These are phyloP conservation scores for Saccharum hybrid DNA, from an alignment of 202 grass and related monocot genomes.

Conservation along the genomic window DNA sequence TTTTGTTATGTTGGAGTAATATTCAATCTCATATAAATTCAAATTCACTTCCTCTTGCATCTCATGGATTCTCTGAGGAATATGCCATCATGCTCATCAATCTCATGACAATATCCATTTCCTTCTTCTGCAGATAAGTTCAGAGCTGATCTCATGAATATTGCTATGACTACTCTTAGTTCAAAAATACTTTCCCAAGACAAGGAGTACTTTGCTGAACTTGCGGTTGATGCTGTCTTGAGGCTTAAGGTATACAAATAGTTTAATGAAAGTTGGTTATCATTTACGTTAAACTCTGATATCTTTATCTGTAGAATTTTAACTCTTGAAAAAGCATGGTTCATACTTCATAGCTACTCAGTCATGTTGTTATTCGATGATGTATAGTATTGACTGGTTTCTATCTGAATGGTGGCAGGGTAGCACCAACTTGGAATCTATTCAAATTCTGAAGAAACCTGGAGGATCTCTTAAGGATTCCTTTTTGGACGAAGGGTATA, in stretches of 20 bases:
- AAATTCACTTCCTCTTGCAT: not conserved
- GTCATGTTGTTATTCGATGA: not conserved
- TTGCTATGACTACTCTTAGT: slow-evolving; percentile 95
- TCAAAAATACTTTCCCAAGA: slow-evolving; percentile 99
- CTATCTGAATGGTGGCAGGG: slow-evolving; percentile 54
- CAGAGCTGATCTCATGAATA: slow-evolving; percentile 88
- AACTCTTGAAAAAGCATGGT: not conserved
- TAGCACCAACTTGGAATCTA: slow-evolving; percentile 88
- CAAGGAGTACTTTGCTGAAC: slow-evolving; percentile 96
- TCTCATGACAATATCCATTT: slow-evolving; percentile 14
- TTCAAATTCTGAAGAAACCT: slow-evolving; percentile 99
- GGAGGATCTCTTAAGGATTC: slow-evolving; percentile 95
- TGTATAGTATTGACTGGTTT: slow-evolving; percentile 27
- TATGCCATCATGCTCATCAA: not conserved
- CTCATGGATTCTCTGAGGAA: not conserved
- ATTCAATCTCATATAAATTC: slow-evolving; percentile 10
- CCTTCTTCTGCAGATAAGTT: slow-evolving; percentile 75
- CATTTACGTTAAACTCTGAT: not conserved
- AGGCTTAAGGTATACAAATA: slow-evolving; percentile 83
- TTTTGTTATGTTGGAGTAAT: not conserved
- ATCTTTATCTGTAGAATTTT: not conserved
- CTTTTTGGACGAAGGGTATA: slow-evolving; percentile 97
- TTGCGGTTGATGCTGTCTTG: slow-evolving; percentile 95
- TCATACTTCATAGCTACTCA: not conserved
- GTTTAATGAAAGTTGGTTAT: not conserved